Conservation (phyloP, 2,329 filamentous ascomycete species). For the Chaetomium strumarium region DNA sequence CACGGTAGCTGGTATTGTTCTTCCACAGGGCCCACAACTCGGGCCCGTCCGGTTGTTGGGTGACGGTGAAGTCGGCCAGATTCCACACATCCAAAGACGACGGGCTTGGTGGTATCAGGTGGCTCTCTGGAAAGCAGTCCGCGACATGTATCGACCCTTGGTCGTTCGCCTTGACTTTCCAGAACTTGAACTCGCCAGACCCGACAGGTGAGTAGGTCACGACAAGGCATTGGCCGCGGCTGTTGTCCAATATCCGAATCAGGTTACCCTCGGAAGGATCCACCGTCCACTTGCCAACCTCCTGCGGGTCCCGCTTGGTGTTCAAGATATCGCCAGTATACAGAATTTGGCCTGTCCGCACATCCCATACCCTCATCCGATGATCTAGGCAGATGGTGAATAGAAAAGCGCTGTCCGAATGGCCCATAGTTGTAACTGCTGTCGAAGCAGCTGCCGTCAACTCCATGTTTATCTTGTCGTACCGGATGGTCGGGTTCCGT, state of each 20-base stretch:
- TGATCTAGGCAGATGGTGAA: conserved; percentile 89
- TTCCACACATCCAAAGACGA: conserved; percentile 74
- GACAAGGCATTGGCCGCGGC: conserved; percentile 50
- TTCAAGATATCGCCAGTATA: conserved; percentile 73
- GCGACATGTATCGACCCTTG: conserved; percentile 59
- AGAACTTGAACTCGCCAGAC: conserved; percentile 90
- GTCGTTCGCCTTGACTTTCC: conserved; percentile 63
- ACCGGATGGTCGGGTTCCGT: conserved; percentile 56
- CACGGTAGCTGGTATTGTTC: conserved; percentile 71
- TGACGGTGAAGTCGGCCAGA: conserved; percentile 67
- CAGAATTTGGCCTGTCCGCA: conserved; percentile 71
- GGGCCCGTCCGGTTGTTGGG: conserved; percentile 44
- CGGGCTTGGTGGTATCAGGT: conserved; percentile 62
- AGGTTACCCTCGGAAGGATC: conserved; percentile 74
- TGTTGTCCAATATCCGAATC: conserved; percentile 62
- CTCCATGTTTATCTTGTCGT: conserved; percentile 61
- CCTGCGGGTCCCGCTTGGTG: conserved; percentile 58
- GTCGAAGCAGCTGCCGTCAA: conserved; percentile 61
- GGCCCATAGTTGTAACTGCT: conserved; percentile 46
- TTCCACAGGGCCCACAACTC: conserved; percentile 76
- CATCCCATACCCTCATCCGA: conserved; percentile 82
- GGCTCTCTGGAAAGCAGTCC: conserved; percentile 61
- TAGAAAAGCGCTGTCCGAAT: conserved; percentile 46
- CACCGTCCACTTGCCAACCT: conserved; percentile 67
- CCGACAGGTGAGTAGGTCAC: conserved; percentile 86